Evolutionary conservation across 2,329 filamentous ascomycete species (phyloP), one percentile per base, ranked within the genome.

Genomic region (Fusarium clavum): DNA sequence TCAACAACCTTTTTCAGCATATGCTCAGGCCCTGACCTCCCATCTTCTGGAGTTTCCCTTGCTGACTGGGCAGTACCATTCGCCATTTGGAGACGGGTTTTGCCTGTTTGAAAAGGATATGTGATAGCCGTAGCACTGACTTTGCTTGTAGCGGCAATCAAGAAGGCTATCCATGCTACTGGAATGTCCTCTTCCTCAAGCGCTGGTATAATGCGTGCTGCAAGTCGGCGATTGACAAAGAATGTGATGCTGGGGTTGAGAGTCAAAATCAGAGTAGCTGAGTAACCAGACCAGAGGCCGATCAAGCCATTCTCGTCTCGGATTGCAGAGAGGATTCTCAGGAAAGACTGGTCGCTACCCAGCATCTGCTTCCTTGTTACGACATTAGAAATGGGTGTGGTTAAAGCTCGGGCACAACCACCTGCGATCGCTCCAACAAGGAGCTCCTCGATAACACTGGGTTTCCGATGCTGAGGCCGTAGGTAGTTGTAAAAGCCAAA

Each of bases 261-360:
- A 1, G 94, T 94, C 53, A 97, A 81, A 41, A 97, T 85, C 61
- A 97, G 79, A 24, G 88, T 91, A 3, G 94, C 93, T 22, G 92
- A 93, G 78, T 97, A 97, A 1, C 94, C 94, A 1, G 93, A 91
- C 94, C 94, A 97, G 74, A 97, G 91, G 4, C 93, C 94, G 46
- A 83, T 77, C 12, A 94, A 64, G 0, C 94, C 94, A 72, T 91
- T 92, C 77, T 95, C 91, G 3, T 82, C 75, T 43, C 83, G 81
- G 64, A 97, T 94, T 44, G 87, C 84, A 2, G 82, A 79, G 20
- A 90, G 84, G 30, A 93, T 92, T 53, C 91, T 85, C 29, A 79
- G 73, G 6, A 88, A 84, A 64, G 77, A 85, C 73, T 79, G 25
- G 20, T 69, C 61, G 27, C 60, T 57, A 25, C 77, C 85, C 2